Percentiles rank a stretch among this genome's conserved stretches.
Evolutionary conservation across 345 rosid species (phyloP).

Genomic region (Gossypium herbaceum): DNA sequence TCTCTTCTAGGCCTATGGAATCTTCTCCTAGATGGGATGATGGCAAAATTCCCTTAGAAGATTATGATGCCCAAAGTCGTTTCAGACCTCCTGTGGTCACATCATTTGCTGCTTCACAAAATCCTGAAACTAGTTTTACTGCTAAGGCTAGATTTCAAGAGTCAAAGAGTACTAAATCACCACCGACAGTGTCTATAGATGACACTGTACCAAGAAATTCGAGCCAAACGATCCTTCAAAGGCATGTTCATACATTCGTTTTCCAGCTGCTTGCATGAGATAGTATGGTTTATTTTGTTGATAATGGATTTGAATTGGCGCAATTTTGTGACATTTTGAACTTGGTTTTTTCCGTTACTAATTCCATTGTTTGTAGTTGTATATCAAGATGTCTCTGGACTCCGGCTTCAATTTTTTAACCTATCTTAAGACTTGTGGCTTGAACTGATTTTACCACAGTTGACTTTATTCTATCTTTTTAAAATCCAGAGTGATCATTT

Average conservation of each 20-base stretch:
- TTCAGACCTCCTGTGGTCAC: conserved; percentile 37
- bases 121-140: conserved; percentile 46
- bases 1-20: conserved; percentile 40
- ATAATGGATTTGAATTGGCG: neutral
- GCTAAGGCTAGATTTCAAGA: conserved; percentile 59
- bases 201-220: conserved; percentile 32
- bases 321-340: neutral
- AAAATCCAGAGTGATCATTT: neutral
- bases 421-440: neutral
- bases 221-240: conserved; percentile 24
- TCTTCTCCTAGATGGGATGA: conserved; percentile 42
- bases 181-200: conserved; percentile 34
- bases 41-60: conserved; percentile 34
- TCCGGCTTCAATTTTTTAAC: neutral
- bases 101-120: conserved; percentile 55
- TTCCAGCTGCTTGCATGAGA: conserved; percentile 11
- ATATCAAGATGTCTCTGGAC: neutral
- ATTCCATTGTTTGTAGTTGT: neutral
- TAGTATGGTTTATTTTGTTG: neutral
- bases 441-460: neutral
- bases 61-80: conserved; percentile 35
- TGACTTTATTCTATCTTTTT: neutral
- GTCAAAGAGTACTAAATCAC: conserved; percentile 46
- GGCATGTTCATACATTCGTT: conserved; percentile 27
- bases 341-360: neutral